These are phyloP conservation scores for Myochromella boudieri DNA, from an alignment of 768 basidiomycete genomes.

Conservation along the genomic window DNA sequence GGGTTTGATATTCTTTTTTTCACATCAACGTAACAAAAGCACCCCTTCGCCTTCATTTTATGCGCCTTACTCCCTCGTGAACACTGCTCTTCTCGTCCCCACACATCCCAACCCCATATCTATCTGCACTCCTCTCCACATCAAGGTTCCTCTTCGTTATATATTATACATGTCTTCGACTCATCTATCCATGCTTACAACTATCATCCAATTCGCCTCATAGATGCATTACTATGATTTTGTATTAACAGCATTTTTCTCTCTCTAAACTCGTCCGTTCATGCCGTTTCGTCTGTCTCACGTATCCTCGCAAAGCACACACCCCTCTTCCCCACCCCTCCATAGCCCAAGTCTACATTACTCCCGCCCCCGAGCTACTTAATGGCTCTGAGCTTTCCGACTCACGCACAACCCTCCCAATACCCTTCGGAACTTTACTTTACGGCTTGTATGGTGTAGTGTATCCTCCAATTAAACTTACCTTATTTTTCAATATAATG, in stretches of 20 bases:
- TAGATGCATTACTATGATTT: slow-evolving; percentile 18
- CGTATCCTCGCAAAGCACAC: slow-evolving; percentile 1
- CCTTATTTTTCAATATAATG: slow-evolving; percentile 1
- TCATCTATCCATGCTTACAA: not conserved
- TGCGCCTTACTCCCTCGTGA: too few species aligned
- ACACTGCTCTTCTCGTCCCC: not conserved
- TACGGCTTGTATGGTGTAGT: slow-evolving; percentile 6
- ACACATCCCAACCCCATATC: too few species aligned
- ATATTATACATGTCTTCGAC: slow-evolving; percentile 4
- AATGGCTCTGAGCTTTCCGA: not conserved
- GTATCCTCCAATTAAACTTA: not conserved
- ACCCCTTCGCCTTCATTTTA: too few species aligned
- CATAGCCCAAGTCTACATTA: not conserved
- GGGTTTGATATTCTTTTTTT: not conserved
- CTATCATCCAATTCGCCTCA: not conserved
- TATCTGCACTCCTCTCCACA: not conserved
- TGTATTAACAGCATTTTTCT: slow-evolving; percentile 10
- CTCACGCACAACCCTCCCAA: not conserved
- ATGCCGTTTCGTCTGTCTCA: not conserved
- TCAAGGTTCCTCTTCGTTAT: slow-evolving; percentile 1
- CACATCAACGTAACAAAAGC: not conserved
- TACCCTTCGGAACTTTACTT: slow-evolving; percentile 3
- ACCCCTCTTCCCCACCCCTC: not conserved
- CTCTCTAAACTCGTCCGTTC: not conserved
- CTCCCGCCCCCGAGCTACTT: not conserved